phyloP scores from a whole-genome alignment of 2,329 filamentous ascomycete species.

The Trichophyton schoenleinii region DNA sequence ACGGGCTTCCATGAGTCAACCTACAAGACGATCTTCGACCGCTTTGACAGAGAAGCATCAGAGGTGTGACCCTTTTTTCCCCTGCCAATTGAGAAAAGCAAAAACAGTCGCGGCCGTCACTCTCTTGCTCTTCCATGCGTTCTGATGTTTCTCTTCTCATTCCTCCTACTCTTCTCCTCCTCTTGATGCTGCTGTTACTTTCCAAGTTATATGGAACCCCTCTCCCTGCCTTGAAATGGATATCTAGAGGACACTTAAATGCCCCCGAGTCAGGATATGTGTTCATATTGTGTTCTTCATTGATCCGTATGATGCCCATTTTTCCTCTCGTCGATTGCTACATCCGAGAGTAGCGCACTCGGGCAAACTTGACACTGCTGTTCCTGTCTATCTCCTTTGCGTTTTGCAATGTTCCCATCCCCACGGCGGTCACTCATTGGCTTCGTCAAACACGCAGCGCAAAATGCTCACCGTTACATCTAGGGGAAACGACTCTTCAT shows the following conservation, averaged over 20 bases:
- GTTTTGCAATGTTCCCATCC: neutral
- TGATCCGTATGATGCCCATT: neutral
- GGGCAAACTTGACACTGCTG: constrained; percentile 8
- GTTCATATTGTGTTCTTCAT: neutral
- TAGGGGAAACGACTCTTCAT: constrained; percentile 90
- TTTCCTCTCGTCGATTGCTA: neutral
- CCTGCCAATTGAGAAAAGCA: constrained; percentile 14
- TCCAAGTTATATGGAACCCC: neutral
- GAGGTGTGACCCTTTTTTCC: constrained; percentile 48
- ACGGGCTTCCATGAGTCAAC: constrained; percentile 36
- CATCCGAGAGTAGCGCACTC: neutral
- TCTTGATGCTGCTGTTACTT: neutral
- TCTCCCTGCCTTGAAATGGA: neutral
- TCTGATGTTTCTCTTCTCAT: constrained; percentile 6
- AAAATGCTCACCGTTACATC: constrained; percentile 29
- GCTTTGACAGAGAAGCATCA: constrained; percentile 57
- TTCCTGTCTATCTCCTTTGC: neutral
- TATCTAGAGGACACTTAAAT: neutral
- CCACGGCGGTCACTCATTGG: neutral
- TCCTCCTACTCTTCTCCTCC: neutral
- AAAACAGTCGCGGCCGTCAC: constrained; percentile 3
- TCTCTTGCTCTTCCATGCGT: constrained; percentile 16
- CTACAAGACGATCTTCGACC: constrained; percentile 56
- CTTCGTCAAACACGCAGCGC: neutral
- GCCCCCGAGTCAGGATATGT: neutral